Conservation (phyloP, 1,284 basidiomycete species). For the Vanrija sp. region DNA sequence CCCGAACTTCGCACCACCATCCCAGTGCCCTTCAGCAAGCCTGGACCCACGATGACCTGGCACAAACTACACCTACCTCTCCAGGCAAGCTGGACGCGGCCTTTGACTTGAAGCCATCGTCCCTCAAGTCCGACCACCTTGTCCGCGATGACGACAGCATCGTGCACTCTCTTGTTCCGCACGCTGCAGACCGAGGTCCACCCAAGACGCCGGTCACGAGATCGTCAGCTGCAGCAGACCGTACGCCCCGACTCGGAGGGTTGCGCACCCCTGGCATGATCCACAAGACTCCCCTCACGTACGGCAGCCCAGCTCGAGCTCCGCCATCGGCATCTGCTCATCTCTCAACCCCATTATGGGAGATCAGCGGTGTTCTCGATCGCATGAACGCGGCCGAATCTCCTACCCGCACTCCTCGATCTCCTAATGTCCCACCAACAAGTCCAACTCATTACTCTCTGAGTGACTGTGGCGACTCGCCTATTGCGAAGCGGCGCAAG, state of each 20-base stretch:
- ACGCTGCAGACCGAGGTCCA: slow-evolving; percentile 13
- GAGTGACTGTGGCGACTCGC: slow-evolving; percentile 18
- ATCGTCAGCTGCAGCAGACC: slow-evolving; percentile 34
- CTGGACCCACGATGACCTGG: slow-evolving; percentile 44
- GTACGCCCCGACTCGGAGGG: slow-evolving; percentile 22
- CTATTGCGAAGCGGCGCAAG: slow-evolving; percentile 18
- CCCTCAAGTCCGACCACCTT: slow-evolving; percentile 7
- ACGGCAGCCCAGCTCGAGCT: slow-evolving; percentile 24
- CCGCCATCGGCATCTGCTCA: slow-evolving; percentile 21
- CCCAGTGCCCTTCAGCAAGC: slow-evolving; percentile 39
- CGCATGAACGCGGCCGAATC: slow-evolving; percentile 28
- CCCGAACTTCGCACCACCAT: slow-evolving; percentile 34
- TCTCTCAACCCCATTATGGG: slow-evolving; percentile 43
- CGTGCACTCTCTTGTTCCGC: not conserved
- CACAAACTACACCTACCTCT: slow-evolving; percentile 18
- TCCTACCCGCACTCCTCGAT: slow-evolving; percentile 22
- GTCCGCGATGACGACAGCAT: slow-evolving; percentile 7
- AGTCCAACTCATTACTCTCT: slow-evolving; percentile 36
- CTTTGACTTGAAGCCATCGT: slow-evolving; percentile 41
- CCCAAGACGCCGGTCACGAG: slow-evolving; percentile 44
- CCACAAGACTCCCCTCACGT: slow-evolving; percentile 34
- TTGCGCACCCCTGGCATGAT: slow-evolving; percentile 25
- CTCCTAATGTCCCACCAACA: slow-evolving; percentile 30
- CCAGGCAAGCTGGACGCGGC: slow-evolving; percentile 35
- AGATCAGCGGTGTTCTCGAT: slow-evolving; percentile 36